Evolutionary conservation across 208 protist species (phyloP), one percentile per base, ranked within the genome.

Genomic region (Leishmania gerbilli): DNA sequence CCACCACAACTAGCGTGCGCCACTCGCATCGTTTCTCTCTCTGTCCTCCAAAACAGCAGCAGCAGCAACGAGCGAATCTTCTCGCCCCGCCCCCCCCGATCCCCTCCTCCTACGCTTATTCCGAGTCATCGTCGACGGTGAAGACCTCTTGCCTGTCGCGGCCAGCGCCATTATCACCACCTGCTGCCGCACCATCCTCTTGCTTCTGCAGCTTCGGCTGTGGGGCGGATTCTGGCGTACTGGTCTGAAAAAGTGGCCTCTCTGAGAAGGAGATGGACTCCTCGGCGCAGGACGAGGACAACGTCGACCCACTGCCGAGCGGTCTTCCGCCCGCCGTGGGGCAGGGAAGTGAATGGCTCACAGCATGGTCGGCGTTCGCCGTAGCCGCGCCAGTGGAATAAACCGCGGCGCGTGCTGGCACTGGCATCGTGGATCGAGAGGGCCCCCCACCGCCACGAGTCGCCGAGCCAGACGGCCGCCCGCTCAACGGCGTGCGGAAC

Each of bases 401-500:
- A 74, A 21, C 69, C 7, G 40, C 27, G 11, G 42, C 11, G 45
- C 34, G 45, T 15, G 27, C 24, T 55, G 69, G 69, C 15, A 34
- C 34, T 31, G 72, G 47, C 31, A 58, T 62, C 31, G 51, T 45
- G 51, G 72, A 17, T 47, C 72, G 31, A 3, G 72, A 37, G 51
- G 53, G 51, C 21, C n/a, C n/a, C 53, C 11, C 72, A 62, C 15
- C 42, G 19, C 31, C 31, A 64, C 31, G 21, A 42, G n/a, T 49
- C 15, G 19, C 72, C 72, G 31, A 40, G 31, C 34, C 72, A 55
- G 53, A 55, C 2, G 34, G 21, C 7, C n/a, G 79, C 76, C 76
- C 77, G 74, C 68, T 90, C 42, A 93, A 76, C 13, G 91, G 89
- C 1, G 87, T 93, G 27, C 88, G 89, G 49, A 77, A 58, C 68